These are phyloP conservation scores for Patellifolia procumbens DNA, from an alignment of 179 eudicot genomes.

Conservation along the genomic window DNA sequence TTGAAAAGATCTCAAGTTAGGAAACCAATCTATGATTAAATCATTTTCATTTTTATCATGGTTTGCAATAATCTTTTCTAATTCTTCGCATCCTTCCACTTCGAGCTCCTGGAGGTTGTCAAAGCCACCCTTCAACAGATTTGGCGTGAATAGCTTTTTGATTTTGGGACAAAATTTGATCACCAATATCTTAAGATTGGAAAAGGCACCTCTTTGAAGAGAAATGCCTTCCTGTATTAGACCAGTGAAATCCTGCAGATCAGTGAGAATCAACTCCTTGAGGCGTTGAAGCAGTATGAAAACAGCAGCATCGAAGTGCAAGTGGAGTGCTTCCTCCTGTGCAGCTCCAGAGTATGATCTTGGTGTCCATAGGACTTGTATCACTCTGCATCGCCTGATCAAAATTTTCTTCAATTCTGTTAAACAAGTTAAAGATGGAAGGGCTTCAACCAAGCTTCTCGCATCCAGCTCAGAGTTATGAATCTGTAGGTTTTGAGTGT, in stretches of 20 bases:
- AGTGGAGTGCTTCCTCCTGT: too few species aligned
- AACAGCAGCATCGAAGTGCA: background rate
- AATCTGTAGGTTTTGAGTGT: slow-evolving; percentile 26
- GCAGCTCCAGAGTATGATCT: slow-evolving; percentile 8
- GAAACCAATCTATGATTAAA: slow-evolving; percentile 14
- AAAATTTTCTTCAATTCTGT: slow-evolving; percentile 19
- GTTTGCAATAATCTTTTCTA: slow-evolving; percentile 15
- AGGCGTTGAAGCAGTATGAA: slow-evolving; percentile 8
- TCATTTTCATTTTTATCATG: slow-evolving; percentile 12
- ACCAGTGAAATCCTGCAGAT: slow-evolving; percentile 28
- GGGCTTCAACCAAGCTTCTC: slow-evolving; percentile 23
- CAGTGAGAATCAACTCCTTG: slow-evolving; percentile 25
- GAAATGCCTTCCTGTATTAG: slow-evolving; percentile 15
- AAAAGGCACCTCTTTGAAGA: slow-evolving; percentile 18
- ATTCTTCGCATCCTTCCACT: slow-evolving; percentile 29
- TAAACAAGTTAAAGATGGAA: slow-evolving; percentile 14
- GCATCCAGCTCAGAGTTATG: slow-evolving; percentile 25
- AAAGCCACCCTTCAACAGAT: slow-evolving; percentile 16
- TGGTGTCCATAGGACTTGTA: slow-evolving; percentile 24
- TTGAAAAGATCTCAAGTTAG: slow-evolving; percentile 21
- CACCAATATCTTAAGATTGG: slow-evolving; percentile 27
- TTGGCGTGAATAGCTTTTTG: slow-evolving; percentile 26
- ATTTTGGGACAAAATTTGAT: slow-evolving; percentile 31
- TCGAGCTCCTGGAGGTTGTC: slow-evolving; percentile 27
- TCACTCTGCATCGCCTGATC: slow-evolving; percentile 28